phyloP scores from a whole-genome alignment of 768 basidiomycete species.

The Nidula microcarpa region DNA sequence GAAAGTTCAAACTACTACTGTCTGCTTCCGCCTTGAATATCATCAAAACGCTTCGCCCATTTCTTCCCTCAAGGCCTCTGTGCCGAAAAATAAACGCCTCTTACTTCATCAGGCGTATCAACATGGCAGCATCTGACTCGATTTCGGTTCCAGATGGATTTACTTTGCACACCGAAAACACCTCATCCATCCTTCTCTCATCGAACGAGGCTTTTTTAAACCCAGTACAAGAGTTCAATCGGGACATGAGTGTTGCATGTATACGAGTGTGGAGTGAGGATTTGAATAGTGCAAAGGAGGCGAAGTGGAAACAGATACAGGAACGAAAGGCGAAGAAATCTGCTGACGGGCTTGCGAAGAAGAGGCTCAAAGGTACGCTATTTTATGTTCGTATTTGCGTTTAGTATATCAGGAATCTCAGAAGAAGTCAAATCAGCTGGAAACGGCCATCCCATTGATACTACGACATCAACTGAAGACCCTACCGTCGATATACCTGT shows the following conservation, averaged over 20 bases:
- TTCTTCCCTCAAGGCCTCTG: conserved; percentile 17
- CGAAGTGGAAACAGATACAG: conserved; percentile 51
- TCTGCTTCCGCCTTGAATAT: background rate
- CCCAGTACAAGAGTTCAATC: conserved; percentile 97
- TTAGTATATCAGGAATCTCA: background rate
- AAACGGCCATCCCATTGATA: conserved; percentile 2
- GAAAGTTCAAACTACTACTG: background rate
- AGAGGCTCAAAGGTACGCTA: conserved; percentile 44
- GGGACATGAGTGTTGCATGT: conserved; percentile 88
- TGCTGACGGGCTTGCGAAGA: conserved; percentile 12
- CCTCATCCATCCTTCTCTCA: conserved; percentile 74
- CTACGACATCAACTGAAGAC: background rate
- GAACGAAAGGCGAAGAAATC: conserved; percentile 45
- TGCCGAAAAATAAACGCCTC: conserved; percentile 9
- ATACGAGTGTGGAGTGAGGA: conserved; percentile 88
- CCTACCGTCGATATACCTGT: background rate
- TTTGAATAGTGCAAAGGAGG: conserved; percentile 57
- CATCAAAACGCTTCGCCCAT: conserved; percentile 12
- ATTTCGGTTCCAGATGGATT: conserved; percentile 66
- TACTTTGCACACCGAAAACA: conserved; percentile 78
- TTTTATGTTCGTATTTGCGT: background rate
- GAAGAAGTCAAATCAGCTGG: background rate
- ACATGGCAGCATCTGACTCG: conserved; percentile 17
- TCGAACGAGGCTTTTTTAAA: conserved; percentile 91
- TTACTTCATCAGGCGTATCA: conserved; percentile 1